Percentiles rank a stretch among this genome's conserved stretches.
Conservation (phyloP, 2,329 filamentous ascomycete species). For the Penicillium sp. region DNA sequence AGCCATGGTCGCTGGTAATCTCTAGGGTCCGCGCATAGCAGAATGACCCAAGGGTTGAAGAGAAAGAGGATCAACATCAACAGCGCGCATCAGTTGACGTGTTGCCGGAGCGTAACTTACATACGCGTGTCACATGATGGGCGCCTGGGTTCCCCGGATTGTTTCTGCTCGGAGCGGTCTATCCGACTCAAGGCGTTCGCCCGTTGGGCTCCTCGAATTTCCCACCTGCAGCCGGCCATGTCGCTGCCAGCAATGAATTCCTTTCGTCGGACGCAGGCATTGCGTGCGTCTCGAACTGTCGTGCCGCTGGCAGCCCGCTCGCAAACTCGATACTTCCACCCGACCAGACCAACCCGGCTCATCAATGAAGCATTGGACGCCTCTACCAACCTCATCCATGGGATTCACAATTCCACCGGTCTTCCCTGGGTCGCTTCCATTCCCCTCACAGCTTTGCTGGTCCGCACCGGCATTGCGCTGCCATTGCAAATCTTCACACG, state of each 20-base stretch:
- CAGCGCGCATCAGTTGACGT: slow-evolving; percentile 19
- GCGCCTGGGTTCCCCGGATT: slow-evolving; percentile 5
- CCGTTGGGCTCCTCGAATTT: too few relatives aligned
- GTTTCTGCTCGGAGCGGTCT: not conserved
- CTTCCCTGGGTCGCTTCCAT: slow-evolving; percentile 56
- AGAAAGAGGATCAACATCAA: not conserved
- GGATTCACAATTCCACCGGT: slow-evolving; percentile 50
- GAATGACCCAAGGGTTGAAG: too few relatives aligned
- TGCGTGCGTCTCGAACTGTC: slow-evolving; percentile 1
- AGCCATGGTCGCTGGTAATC: slow-evolving; percentile 30
- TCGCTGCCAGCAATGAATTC: slow-evolving; percentile 13
- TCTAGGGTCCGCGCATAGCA: slow-evolving; percentile 24
- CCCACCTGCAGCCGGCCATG: too few relatives aligned
- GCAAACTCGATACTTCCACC: slow-evolving; percentile 51
- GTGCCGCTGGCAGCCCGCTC: slow-evolving; percentile 12
- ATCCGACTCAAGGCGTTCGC: too few relatives aligned
- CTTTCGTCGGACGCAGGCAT: too few relatives aligned
- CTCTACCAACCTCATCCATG: slow-evolving; percentile 48
- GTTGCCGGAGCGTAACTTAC: slow-evolving; percentile 19
- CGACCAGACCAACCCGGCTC: slow-evolving; percentile 43
- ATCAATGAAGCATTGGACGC: slow-evolving; percentile 45
- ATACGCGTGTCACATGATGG: slow-evolving; percentile 26
- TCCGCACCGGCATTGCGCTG: slow-evolving; percentile 49
- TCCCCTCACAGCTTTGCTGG: slow-evolving; percentile 53
- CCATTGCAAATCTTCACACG: slow-evolving; percentile 48